Conservation (phyloP, 176 grass and related monocot species). For the Carex myosuroides region DNA sequence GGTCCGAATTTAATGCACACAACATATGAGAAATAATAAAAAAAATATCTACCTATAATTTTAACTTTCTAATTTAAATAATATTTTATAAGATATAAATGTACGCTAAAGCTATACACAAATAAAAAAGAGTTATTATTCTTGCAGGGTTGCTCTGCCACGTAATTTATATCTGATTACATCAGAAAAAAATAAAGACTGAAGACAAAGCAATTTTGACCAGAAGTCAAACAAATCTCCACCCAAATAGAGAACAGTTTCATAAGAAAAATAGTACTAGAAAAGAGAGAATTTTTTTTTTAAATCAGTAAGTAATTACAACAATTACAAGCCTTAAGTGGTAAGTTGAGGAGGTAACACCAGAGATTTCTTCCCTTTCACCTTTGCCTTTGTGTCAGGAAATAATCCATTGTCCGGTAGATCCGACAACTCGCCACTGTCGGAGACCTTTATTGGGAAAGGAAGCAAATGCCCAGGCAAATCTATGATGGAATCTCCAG, state of each 20-base stretch:
- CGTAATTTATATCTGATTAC: not conserved
- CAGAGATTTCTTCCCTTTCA: slow-evolving; percentile 50
- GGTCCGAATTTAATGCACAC: not conserved
- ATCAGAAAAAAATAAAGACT: too few species aligned
- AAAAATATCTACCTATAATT: not conserved
- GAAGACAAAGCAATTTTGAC: not conserved
- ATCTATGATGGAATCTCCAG: slow-evolving; percentile 42
- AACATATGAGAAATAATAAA: not conserved
- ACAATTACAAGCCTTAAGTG: slow-evolving; percentile 34
- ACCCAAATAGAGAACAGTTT: not conserved
- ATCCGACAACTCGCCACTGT: slow-evolving; percentile 47
- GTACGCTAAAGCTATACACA: not conserved
- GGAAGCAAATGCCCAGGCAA: slow-evolving; percentile 70
- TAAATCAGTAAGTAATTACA: not conserved
- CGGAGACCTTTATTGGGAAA: slow-evolving; percentile 63
- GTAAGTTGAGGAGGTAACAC: slow-evolving; percentile 55
- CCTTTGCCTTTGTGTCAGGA: slow-evolving; percentile 56
- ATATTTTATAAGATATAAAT: not conserved
- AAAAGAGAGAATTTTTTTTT: too few species aligned
- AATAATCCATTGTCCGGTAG: slow-evolving; percentile 50
- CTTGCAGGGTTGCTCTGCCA: not conserved
- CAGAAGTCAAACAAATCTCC: not conserved
- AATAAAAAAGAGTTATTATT: not conserved
- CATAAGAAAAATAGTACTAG: not conserved
- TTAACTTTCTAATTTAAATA: not conserved